Evolutionary conservation across 1,284 basidiomycete species (phyloP).

Genomic region (Phellopilus nigrolimitatus): DNA sequence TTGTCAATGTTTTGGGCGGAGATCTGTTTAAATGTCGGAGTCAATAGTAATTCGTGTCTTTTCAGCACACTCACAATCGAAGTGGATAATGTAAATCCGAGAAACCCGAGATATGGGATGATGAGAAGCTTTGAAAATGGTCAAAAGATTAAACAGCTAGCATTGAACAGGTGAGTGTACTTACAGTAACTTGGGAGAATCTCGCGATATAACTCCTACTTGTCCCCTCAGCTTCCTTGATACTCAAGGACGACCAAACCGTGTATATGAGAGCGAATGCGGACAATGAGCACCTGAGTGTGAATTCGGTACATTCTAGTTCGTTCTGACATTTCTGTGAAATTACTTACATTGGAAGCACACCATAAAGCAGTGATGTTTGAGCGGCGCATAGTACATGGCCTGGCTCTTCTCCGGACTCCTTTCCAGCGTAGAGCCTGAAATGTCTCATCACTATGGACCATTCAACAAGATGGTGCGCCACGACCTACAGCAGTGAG

Average conservation of each 20-base stretch:
- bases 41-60: background rate
- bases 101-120: conserved; percentile 32
- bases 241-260: conserved; percentile 25
- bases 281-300: conserved; percentile 35
- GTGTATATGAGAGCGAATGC: conserved; percentile 35
- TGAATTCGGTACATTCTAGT: background rate
- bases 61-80: conserved; percentile 27
- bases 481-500: conserved; percentile 16
- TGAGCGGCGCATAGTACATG: conserved; percentile 41
- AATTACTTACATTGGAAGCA: conserved; percentile 38
- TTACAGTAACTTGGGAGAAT: too few species aligned
- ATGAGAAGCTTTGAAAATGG: conserved; percentile 30
- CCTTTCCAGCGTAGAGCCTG: conserved; percentile 37
- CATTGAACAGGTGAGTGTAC: too few species aligned
- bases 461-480: background rate
- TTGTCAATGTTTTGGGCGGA: conserved; percentile 27
- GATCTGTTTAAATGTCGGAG: conserved; percentile 22
- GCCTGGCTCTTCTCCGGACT: conserved; percentile 37
- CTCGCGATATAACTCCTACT: conserved; percentile 24
- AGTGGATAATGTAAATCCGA: conserved; percentile 29
- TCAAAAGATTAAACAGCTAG: background rate
- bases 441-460: background rate
- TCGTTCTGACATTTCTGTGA: background rate
- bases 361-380: conserved; percentile 38
- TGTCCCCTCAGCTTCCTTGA: conserved; percentile 12